These are phyloP conservation scores for Tylopilus balloui DNA, from an alignment of 768 basidiomycete species.

Conservation along the genomic window DNA sequence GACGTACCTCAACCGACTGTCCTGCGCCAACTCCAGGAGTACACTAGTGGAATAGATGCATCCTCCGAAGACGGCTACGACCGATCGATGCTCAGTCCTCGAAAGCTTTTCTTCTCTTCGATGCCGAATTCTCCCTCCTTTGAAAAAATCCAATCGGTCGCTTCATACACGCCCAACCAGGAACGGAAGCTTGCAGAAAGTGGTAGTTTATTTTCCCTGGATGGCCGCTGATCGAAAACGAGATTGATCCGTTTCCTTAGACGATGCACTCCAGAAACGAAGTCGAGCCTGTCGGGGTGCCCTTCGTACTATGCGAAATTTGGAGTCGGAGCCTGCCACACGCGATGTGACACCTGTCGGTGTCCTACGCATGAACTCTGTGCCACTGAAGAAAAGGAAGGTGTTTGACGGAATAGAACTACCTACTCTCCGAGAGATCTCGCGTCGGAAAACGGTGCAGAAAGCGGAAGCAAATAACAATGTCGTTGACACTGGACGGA, in stretches of 20 bases:
- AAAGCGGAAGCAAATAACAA: neutral
- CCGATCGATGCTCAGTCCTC: neutral
- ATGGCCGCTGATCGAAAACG: neutral
- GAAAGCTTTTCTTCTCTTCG: neutral
- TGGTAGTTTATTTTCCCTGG: slow-evolving; percentile 4
- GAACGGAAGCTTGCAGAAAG: slow-evolving; percentile 12
- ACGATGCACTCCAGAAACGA: slow-evolving; percentile 21
- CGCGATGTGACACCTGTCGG: slow-evolving; percentile 19
- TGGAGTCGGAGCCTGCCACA: slow-evolving; percentile 29
- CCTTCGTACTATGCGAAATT: slow-evolving; percentile 13
- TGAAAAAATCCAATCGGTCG: neutral
- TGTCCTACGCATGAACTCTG: slow-evolving; percentile 21
- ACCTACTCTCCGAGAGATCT: slow-evolving; percentile 20
- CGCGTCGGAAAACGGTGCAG: slow-evolving; percentile 7
- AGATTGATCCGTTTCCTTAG: slow-evolving; percentile 14
- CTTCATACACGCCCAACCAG: neutral
- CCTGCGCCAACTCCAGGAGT: slow-evolving; percentile 17
- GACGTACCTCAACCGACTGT: slow-evolving; percentile 1
- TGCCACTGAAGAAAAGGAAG: slow-evolving; percentile 18
- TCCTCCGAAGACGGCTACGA: neutral
- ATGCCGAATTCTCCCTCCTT: neutral
- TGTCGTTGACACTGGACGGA: neutral
- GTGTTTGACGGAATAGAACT: slow-evolving; percentile 32
- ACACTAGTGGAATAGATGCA: slow-evolving; percentile 8
- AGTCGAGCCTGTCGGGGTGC: slow-evolving; percentile 11